Percentiles rank a stretch among this genome's conserved stretches.
Evolutionary conservation across 441 rosid species (phyloP).

Genomic region (Heliophila coronopifolia): DNA sequence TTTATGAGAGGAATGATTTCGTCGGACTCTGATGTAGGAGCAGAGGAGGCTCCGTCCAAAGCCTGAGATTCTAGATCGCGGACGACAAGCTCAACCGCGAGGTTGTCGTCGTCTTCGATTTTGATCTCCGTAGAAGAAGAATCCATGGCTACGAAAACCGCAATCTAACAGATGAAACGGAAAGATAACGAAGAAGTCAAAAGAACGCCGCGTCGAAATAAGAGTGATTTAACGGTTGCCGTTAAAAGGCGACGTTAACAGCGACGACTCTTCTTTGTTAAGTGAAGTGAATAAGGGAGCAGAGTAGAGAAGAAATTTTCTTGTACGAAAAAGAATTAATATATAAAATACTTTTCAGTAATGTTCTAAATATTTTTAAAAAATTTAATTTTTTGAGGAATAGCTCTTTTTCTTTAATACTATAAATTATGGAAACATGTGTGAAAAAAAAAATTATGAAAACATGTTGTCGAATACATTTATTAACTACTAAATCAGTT

Average conservation of each 20-base stretch:
- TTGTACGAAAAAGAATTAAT: too few species aligned
- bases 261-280: background rate
- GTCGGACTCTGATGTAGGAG: constrained; percentile 31
- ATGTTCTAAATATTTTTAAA: too few species aligned
- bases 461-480: too few species aligned
- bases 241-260: constrained; percentile 18
- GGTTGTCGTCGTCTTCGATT: constrained; percentile 34
- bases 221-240: constrained; percentile 11
- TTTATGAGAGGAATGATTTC: constrained; percentile 67
- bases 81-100: constrained; percentile 54
- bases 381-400: too few species aligned
- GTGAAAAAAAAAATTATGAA: too few species aligned
- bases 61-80: constrained; percentile 37
- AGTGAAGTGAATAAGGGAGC: too few species aligned
- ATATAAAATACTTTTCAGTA: too few species aligned
- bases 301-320: too few species aligned
- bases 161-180: constrained; percentile 24
- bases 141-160: constrained; percentile 25
- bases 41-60: constrained; percentile 18
- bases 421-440: too few species aligned
- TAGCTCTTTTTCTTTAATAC: too few species aligned
- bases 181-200: constrained; percentile 10
- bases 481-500: too few species aligned
- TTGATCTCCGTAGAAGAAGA: constrained; percentile 25
- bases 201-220: background rate